A percentile compares a stretch with the other conserved stretches of the same genome.
These are phyloP conservation scores for Coemansia sp. DNA, from an alignment of 192 early-diverging fungal genomes.

Conservation along the genomic window DNA sequence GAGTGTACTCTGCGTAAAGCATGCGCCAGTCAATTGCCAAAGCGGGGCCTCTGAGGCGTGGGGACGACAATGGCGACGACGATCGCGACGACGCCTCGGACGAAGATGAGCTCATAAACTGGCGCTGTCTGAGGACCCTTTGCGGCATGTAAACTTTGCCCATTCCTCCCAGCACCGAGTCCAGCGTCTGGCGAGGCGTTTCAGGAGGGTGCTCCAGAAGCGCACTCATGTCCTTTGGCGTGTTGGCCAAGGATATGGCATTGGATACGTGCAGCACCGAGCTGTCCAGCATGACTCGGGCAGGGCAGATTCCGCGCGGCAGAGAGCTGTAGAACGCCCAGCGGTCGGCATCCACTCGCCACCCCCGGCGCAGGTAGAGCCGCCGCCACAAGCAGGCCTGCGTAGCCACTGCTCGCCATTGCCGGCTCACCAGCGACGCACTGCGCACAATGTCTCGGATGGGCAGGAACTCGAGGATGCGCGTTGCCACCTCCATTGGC, in stretches of 20 bases:
- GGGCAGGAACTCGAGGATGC: slow-evolving; percentile 31
- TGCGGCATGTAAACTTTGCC: background rate
- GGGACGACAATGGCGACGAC: background rate
- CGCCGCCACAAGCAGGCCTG: slow-evolving; percentile 39
- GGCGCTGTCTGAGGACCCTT: background rate
- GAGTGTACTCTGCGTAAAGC: slow-evolving; percentile 64
- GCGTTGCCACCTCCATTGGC: slow-evolving; percentile 36
- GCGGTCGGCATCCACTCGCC: slow-evolving; percentile 27
- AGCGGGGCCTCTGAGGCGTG: slow-evolving; percentile 9
- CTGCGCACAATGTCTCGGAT: slow-evolving; percentile 22
- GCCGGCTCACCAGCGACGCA: slow-evolving; percentile 29
- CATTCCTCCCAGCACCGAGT: slow-evolving; percentile 7
- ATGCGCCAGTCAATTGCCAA: slow-evolving; percentile 67
- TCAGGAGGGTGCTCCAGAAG: background rate
- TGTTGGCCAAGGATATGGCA: background rate
- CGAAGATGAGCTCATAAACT: background rate
- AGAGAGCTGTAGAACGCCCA: slow-evolving; percentile 35
- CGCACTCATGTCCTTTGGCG: background rate
- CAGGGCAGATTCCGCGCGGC: slow-evolving; percentile 5
- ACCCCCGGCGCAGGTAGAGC: slow-evolving; percentile 29
- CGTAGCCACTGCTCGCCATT: slow-evolving; percentile 26
- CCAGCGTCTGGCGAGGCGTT: slow-evolving; percentile 2
- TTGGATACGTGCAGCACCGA: slow-evolving; percentile 16
- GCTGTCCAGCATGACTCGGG: slow-evolving; percentile 17
- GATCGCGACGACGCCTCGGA: background rate